Conservation (phyloP, 257 asterid genomes). For the Solanum verrucosum region DNA sequence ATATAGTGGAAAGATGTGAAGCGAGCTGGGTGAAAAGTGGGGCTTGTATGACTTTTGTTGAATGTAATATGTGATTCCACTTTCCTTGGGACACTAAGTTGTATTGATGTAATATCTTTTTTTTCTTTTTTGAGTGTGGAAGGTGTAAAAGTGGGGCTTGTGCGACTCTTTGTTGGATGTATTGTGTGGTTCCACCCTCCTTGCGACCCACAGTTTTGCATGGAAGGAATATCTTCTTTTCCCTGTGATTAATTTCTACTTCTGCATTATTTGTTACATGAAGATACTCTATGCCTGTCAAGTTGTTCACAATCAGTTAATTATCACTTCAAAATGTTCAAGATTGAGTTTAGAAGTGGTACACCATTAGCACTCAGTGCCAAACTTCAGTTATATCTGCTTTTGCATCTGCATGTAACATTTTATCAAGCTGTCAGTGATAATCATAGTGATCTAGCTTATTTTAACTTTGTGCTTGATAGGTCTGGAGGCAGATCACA, state of each 20-base stretch:
- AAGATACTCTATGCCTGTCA: background rate
- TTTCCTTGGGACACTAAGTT: background rate
- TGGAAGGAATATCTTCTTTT: background rate
- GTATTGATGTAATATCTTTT: background rate
- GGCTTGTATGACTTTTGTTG: background rate
- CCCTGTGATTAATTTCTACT: background rate
- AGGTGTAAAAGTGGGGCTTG: background rate
- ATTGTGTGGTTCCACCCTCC: background rate
- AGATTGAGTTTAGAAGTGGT: background rate
- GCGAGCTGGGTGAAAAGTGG: background rate
- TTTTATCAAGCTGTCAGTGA: background rate
- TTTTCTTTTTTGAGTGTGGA: background rate
- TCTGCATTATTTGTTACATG: background rate
- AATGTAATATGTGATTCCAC: background rate
- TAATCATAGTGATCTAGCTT: background rate
- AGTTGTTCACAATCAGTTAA: background rate
- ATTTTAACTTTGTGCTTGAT: background rate
- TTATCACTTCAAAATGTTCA: background rate
- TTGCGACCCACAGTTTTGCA: background rate
- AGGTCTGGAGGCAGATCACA: slow-evolving; percentile 54
- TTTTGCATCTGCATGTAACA: background rate
- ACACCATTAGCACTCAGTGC: background rate
- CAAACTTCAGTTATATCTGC: background rate
- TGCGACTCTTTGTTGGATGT: background rate
- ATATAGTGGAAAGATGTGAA: background rate